Evolutionary conservation across 2,329 filamentous ascomycete species (phyloP).

Genomic region (Verticillium nonalfalfae): DNA sequence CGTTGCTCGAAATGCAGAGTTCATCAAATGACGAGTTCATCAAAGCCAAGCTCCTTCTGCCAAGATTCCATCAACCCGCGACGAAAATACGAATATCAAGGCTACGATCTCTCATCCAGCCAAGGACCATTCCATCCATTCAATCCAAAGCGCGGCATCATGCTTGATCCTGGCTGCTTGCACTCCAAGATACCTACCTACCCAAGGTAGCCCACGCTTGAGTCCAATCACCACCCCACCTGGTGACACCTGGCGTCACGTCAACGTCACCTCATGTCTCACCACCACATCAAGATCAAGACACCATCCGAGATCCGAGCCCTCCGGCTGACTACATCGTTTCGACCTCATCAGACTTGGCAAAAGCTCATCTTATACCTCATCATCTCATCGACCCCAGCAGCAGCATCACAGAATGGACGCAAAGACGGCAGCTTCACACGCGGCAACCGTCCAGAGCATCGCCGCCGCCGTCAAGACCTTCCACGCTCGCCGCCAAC

Average conservation of each 20-base stretch:
- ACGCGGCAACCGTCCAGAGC: conserved; percentile 33
- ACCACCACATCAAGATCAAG: not conserved
- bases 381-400: not conserved
- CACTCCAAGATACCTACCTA: too few relatives aligned
- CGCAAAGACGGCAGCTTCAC: conserved; percentile 15
- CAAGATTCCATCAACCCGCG: too few relatives aligned
- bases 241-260: not conserved
- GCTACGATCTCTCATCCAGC: too few relatives aligned
- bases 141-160: too few relatives aligned
- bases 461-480: conserved; percentile 35
- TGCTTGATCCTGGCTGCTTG: too few relatives aligned
- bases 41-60: too few relatives aligned
- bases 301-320: not conserved
- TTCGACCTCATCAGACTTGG: not conserved
- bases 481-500: conserved; percentile 36
- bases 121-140: too few relatives aligned
- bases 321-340: not conserved
- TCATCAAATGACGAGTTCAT: too few relatives aligned
- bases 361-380: not conserved
- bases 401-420: not conserved
- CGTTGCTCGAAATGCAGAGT: too few relatives aligned
- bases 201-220: too few relatives aligned
- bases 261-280: not conserved
- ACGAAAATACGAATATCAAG: too few relatives aligned
- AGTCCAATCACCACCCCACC: too few relatives aligned